Base-by-base conservation (phyloP, 805 yeast species). In the Jamesozyma gamospora region DNA sequence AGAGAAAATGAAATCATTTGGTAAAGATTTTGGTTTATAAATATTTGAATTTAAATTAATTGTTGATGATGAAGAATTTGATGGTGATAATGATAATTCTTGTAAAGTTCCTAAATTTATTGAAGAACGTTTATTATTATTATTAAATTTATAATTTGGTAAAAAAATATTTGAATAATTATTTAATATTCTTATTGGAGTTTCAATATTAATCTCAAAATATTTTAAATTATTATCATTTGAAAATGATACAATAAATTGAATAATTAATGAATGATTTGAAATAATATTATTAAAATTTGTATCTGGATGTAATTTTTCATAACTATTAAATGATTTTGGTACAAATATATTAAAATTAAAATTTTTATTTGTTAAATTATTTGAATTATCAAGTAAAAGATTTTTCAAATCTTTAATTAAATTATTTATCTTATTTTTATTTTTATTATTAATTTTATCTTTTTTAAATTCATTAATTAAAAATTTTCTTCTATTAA, bases 241-340 rank as follows among this genome's bases (percentile, higher is more conserved):
- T 21, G 24, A 8, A 45, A 72, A 74, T 7, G 94, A 82, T 26
- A 92, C 67, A 36, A 96, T 66, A 39, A 90, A 64, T 43, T 92
- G 79, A 12, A 92, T 73, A 61, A 90, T 92, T 52, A 90, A 76
- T 96, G 97, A 90, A 62, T 90, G 98, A 51, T 83, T 88, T 5
- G 88, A 72, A 60, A 85, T 85, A 46, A 92, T 84, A 49, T 76
- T 77, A 25, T 71, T 74, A 48, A 72, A 80, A 2, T 85, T 74
- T 0, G 95, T 84, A 60, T 90, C 94, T 1, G 97, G 95, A 51
- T 85, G 95, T 17, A 82, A 60, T 43, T 66, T 69, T 37, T 67
- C 68, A 37, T 71, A 71, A 17, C 72, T 72, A 41, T 72, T 72
- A 39, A 84, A 66, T 34, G 64, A 64, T 43, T 76, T 75, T 2